Percentiles rank a stretch among this genome's conserved stretches.
phyloP scores from a whole-genome alignment of 306 rosid genomes.

The Lupinus albus region DNA sequence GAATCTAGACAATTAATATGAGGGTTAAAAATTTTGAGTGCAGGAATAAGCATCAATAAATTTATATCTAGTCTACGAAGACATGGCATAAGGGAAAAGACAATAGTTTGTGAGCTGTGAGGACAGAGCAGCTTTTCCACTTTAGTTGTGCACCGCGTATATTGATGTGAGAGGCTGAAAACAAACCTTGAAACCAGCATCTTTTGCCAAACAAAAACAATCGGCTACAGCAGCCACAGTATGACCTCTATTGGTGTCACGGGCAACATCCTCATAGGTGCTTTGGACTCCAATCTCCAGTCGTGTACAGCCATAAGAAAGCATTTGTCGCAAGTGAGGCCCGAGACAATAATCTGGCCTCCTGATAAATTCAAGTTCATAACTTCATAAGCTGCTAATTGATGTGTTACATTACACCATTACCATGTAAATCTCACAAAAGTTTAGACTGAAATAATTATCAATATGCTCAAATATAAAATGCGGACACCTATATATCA shows the following conservation, averaged over 20 bases:
- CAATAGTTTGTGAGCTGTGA: slow-evolving; percentile 11
- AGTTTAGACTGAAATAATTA: slow-evolving; percentile 14
- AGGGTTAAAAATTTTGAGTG: slow-evolving; percentile 24
- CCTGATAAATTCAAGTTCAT: slow-evolving; percentile 55
- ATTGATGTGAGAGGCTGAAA: slow-evolving; percentile 9
- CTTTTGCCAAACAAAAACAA: slow-evolving; percentile 93
- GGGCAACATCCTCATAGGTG: slow-evolving; percentile 98
- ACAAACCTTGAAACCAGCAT: slow-evolving; percentile 97
- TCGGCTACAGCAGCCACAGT: slow-evolving; percentile 96
- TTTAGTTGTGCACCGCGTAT: neutral
- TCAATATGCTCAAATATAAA: slow-evolving; percentile 28
- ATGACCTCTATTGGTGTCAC: slow-evolving; percentile 96
- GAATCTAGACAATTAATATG: slow-evolving; percentile 7
- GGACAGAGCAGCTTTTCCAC: slow-evolving; percentile 10
- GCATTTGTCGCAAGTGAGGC: slow-evolving; percentile 98
- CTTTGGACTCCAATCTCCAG: slow-evolving; percentile 98
- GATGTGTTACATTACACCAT: slow-evolving; percentile 24
- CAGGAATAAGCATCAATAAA: slow-evolving; percentile 5
- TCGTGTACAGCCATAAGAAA: slow-evolving; percentile 89
- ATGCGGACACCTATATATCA: neutral
- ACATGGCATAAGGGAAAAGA: slow-evolving; percentile 19
- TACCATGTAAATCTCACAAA: slow-evolving; percentile 17
- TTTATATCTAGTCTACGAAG: neutral
- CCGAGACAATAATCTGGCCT: slow-evolving; percentile 99
- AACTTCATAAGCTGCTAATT: slow-evolving; percentile 28